Evolutionary conservation across 1,139 yeast species (phyloP).

Genomic region (Geotrichum reessii): DNA sequence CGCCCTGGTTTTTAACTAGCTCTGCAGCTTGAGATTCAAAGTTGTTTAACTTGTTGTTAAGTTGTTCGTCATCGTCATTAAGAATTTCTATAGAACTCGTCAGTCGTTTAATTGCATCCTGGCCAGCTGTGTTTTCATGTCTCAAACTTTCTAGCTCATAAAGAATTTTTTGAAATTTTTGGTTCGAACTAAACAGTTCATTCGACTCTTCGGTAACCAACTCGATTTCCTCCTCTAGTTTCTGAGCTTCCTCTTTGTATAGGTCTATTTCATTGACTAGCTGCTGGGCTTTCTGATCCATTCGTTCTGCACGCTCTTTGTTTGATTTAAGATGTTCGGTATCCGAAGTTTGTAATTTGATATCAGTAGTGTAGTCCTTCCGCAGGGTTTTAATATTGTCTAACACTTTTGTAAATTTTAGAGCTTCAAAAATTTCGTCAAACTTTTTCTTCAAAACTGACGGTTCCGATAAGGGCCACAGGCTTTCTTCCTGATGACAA

Average conservation of each 20-base stretch:
- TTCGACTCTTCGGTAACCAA: conserved; percentile 56
- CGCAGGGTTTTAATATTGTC: conserved; percentile 70
- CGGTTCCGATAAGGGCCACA: conserved; percentile 97
- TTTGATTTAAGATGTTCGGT: conserved; percentile 73
- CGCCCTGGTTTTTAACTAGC: conserved; percentile 32
- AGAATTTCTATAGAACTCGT: conserved; percentile 43
- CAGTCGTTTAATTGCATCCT: conserved; percentile 49
- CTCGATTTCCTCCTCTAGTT: conserved; percentile 47
- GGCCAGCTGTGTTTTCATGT: conserved; percentile 43
- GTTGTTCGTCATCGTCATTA: conserved; percentile 46
- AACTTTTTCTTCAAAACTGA: conserved; percentile 81
- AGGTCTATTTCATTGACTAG: conserved; percentile 44
- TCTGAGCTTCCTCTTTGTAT: conserved; percentile 47
- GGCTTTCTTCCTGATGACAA: conserved; percentile 95
- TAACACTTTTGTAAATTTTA: conserved; percentile 84
- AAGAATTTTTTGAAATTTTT: conserved; percentile 69
- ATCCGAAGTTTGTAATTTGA: conserved; percentile 68
- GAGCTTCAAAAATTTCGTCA: conserved; percentile 94
- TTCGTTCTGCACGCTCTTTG: conserved; percentile 61
- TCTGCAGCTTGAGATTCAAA: conserved; percentile 47
- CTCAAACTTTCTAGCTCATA: conserved; percentile 56
- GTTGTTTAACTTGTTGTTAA: conserved; percentile 47
- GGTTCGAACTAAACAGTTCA: conserved; percentile 65
- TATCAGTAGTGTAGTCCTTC: conserved; percentile 71
- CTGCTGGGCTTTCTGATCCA: conserved; percentile 46